Base-by-base conservation (phyloP, 2,329 filamentous ascomycete species). In the Xylariaceae sp. region DNA sequence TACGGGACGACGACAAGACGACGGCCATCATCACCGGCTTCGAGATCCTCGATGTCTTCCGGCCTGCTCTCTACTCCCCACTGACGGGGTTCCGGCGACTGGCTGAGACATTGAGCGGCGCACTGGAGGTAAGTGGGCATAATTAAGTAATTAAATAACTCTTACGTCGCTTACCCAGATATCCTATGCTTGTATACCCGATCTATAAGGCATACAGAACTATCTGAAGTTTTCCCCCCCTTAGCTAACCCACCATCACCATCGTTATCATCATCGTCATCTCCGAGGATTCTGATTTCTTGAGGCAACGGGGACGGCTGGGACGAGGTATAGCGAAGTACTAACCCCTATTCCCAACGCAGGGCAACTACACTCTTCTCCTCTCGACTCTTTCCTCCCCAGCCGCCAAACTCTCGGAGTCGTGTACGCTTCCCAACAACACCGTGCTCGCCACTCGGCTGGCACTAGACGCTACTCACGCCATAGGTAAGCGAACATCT, bases 1-100 rank as follows among this genome's bases (percentile, higher is more conserved):
- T 72, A 1, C 40, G 52, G 7, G 56, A 64, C 16, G 64, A 63
- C 6, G 58, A 64, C 18, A 66, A 61, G 16, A 49, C 54, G 37
- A 50, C 67, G 21, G 57, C 65, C 16, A 51, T 70, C 43, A 59
- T 78, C 44, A 74, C 69, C 1, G 66, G 68, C 3, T 49, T 54
- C 32, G 73, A 76, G 32, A 55, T 77, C 18, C 61, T 61, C 23
- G 10, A 37, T 16, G 40, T 69, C 12, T 64, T 77, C 50, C 55
- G 61, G 20, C 1, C 0, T 1, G 55, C 67, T 1, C 48, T 77
- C 23, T 78, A 77, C 61, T 14, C n/a, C 0, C 70, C 72, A 4
- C 42, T 69, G 7, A 7, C 1, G 2, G 21, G 5, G 2, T 67
- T 61, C 50, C 49, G 37, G 37, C 41, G 20, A n/a, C 47, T 56